Conservation (phyloP, 495 filamentous ascomycete genomes). For the Rhypophila decipiens region DNA sequence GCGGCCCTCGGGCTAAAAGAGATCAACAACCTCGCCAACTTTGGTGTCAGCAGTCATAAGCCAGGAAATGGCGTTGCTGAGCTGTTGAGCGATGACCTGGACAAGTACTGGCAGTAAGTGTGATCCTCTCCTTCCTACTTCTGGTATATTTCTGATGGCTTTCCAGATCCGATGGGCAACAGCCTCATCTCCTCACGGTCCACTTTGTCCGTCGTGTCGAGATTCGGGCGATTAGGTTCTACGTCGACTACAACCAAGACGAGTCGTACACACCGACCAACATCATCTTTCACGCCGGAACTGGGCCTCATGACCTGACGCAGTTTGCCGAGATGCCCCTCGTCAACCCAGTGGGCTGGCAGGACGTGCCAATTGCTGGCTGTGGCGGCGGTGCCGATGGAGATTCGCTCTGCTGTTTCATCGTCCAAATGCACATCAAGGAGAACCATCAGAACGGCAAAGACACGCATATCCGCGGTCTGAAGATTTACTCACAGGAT, state of each 20-base stretch:
- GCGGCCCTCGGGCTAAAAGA: conserved; percentile 62
- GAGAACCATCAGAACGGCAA: conserved; percentile 99
- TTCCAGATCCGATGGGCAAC: conserved; percentile 77
- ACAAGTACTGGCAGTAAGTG: conserved; percentile 80
- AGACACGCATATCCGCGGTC: conserved; percentile 89
- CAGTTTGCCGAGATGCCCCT: conserved; percentile 75
- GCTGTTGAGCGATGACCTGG: conserved; percentile 70
- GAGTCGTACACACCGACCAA: conserved; percentile 97
- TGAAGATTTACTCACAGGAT: conserved; percentile 85
- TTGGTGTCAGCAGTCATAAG: conserved; percentile 86
- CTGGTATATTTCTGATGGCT: background rate
- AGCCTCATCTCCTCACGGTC: conserved; percentile 87
- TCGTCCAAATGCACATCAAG: conserved; percentile 78
- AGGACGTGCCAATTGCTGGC: conserved; percentile 69
- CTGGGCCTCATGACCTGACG: conserved; percentile 77
- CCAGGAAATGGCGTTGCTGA: conserved; percentile 84
- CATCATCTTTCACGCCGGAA: conserved; percentile 79
- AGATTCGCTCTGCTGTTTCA: conserved; percentile 72
- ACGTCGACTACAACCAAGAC: conserved; percentile 83
- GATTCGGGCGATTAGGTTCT: conserved; percentile 76
- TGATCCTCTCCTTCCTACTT: background rate
- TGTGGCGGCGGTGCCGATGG: conserved; percentile 57
- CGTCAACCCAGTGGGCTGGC: conserved; percentile 81
- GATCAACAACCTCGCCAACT: conserved; percentile 89
- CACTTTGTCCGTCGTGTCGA: conserved; percentile 93